phyloP scores from a whole-genome alignment of 2,329 filamentous ascomycete species.

The Botrytis hyacinthi region DNA sequence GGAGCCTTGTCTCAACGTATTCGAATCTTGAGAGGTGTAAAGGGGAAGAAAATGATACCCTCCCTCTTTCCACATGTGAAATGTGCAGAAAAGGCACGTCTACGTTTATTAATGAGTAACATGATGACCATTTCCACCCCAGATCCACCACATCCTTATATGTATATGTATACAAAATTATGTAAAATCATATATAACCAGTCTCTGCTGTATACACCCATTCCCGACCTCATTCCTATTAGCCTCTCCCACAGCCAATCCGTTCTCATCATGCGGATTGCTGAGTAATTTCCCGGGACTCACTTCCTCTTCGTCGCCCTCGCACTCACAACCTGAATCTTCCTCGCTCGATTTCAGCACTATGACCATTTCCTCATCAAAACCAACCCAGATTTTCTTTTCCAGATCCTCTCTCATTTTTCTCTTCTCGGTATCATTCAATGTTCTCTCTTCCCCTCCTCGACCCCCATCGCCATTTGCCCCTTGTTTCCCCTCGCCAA shows the following conservation, averaged over 20 bases:
- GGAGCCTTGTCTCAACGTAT: background rate
- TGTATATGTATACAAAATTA: background rate
- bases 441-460: slow-evolving; percentile 48
- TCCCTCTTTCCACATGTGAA: background rate
- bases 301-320: background rate
- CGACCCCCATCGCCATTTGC: slow-evolving; percentile 26
- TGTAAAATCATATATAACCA: slow-evolving; percentile 72
- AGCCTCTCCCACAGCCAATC: too few relatives aligned
- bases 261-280: background rate
- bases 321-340: background rate
- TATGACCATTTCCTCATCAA: slow-evolving; percentile 70
- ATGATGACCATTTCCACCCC: background rate
- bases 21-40: background rate
- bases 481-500: slow-evolving; percentile 40
- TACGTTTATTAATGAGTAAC: background rate
- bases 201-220: slow-evolving; percentile 45
- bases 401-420: slow-evolving; percentile 16
- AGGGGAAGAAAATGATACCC: background rate
- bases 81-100: background rate
- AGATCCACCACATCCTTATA: background rate
- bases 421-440: slow-evolving; percentile 15
- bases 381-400: slow-evolving; percentile 59
- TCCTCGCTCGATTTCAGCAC: slow-evolving; percentile 47
- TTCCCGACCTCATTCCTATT: background rate
- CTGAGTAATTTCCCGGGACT: background rate